Percentiles rank a stretch among this genome's conserved stretches.
Evolutionary conservation across 2,329 filamentous ascomycete species (phyloP).

Genomic region (Podosphaera fusca): DNA sequence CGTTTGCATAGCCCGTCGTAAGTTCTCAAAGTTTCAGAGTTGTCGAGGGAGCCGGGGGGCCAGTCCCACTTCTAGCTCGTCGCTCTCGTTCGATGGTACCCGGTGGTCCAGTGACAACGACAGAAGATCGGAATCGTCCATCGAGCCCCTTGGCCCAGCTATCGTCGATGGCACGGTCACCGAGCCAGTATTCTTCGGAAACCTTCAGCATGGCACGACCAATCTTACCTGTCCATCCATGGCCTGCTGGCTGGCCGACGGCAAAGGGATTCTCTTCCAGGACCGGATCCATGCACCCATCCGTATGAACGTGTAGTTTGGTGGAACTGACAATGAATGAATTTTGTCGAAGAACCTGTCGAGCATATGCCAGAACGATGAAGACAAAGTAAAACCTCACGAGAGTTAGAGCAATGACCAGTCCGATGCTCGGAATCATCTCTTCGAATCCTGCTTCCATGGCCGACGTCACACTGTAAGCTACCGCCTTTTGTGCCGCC

Average conservation of each 20-base stretch:
- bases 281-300: slow-evolving; percentile 20
- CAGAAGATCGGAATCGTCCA: slow-evolving; percentile 31
- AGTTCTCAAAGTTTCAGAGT: slow-evolving; percentile 8
- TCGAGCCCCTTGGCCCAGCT: slow-evolving; percentile 43
- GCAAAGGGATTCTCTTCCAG: slow-evolving; percentile 46
- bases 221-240: slow-evolving; percentile 56
- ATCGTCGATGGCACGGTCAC: slow-evolving; percentile 35
- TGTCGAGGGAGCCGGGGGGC: slow-evolving; percentile 15
- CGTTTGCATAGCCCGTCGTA: too few species aligned
- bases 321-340: slow-evolving; percentile 24
- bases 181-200: slow-evolving; percentile 62
- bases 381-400: slow-evolving; percentile 66
- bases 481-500: slow-evolving; percentile 25
- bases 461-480: slow-evolving; percentile 18
- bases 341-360: slow-evolving; percentile 50
- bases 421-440: slow-evolving; percentile 50
- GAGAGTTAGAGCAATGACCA: slow-evolving; percentile 51
- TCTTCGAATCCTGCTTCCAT: slow-evolving; percentile 39
- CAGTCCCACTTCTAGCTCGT: slow-evolving; percentile 20
- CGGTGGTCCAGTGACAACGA: slow-evolving; percentile 18
- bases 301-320: slow-evolving; percentile 15
- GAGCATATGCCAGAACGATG: slow-evolving; percentile 62
- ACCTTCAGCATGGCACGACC: slow-evolving; percentile 59
- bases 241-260: slow-evolving; percentile 43
- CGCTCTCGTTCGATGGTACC: slow-evolving; percentile 21